Conservation (phyloP, 2,329 filamentous ascomycete genomes). For the Cordyceps farinosa region DNA sequence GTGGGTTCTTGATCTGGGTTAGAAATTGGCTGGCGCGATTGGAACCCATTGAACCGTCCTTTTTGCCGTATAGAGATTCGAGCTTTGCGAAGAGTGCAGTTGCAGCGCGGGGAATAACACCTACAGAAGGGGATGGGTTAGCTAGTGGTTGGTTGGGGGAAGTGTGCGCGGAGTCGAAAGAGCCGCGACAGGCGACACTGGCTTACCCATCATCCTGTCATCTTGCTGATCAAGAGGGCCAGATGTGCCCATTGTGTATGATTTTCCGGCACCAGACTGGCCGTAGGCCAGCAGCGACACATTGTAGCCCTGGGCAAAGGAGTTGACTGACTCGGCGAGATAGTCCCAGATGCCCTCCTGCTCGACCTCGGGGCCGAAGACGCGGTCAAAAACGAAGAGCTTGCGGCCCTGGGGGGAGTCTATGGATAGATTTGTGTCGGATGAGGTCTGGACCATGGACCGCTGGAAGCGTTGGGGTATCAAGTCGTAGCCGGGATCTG, state of each 20-base stretch:
- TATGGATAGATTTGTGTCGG: conserved; percentile 78
- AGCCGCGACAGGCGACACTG: neutral
- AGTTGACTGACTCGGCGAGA: conserved; percentile 79
- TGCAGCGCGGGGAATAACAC: conserved; percentile 92
- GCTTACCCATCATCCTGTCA: conserved; percentile 71
- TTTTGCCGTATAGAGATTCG: conserved; percentile 53
- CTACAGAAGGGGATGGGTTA: conserved; percentile 42
- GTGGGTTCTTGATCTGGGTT: conserved; percentile 75
- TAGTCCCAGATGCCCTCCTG: conserved; percentile 96
- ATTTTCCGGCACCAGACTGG: conserved; percentile 96
- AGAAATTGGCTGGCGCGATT: conserved; percentile 51
- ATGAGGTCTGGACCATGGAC: conserved; percentile 85
- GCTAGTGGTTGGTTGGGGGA: conserved; percentile 18
- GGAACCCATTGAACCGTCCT: conserved; percentile 25
- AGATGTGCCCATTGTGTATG: conserved; percentile 97
- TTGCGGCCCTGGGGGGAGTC: conserved; percentile 91
- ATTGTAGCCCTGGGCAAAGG: conserved; percentile 96
- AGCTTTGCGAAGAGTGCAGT: conserved; percentile 84
- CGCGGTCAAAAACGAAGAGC: conserved; percentile 92
- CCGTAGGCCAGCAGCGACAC: conserved; percentile 95
- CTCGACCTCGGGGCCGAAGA: conserved; percentile 77
- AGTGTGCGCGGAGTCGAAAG: neutral
- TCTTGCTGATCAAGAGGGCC: conserved; percentile 75
- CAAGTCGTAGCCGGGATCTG: conserved; percentile 88
- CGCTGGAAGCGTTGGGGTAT: conserved; percentile 94